Conservation (phyloP, 2,329 filamentous ascomycete genomes). For the Endothia cerciana region DNA sequence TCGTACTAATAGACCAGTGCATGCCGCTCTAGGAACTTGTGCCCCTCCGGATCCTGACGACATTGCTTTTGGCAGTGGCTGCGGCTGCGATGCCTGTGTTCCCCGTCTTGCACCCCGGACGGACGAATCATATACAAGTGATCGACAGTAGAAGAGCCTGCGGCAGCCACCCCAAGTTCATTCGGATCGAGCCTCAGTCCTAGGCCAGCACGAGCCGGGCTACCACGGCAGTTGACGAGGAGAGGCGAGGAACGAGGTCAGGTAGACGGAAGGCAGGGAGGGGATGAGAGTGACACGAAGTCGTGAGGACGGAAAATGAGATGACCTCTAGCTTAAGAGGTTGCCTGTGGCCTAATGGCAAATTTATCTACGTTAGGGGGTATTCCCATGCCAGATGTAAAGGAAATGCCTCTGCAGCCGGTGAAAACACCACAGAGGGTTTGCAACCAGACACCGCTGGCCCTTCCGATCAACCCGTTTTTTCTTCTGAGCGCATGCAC, state of each 20-base stretch:
- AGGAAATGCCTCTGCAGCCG: conserved; percentile 4
- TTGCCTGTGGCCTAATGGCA: conserved; percentile 3
- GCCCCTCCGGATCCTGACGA: not conserved
- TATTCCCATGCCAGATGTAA: conserved; percentile 1
- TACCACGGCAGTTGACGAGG: not conserved
- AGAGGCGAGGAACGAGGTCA: conserved; percentile 3
- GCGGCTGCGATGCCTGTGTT: no score
- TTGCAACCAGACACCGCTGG: not conserved
- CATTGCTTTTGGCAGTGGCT: not conserved
- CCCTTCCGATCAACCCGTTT: not conserved
- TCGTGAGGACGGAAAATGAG: not conserved
- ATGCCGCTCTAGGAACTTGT: not conserved
- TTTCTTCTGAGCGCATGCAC: not conserved
- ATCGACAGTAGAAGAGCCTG: not conserved
- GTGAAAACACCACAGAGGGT: not conserved
- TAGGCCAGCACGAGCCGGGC: not conserved
- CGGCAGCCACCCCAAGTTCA: not conserved
- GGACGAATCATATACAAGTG: not conserved
- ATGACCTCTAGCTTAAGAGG: not conserved
- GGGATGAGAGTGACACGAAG: not conserved
- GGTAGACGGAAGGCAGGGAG: not conserved
- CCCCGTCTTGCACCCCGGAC: no score
- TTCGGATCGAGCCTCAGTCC: not conserved
- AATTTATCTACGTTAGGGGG: conserved; percentile 4
- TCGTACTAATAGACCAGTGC: not conserved